Evolutionary conservation across 2,329 filamentous ascomycete species (phyloP).

Genomic region (Phialophora expanda): DNA sequence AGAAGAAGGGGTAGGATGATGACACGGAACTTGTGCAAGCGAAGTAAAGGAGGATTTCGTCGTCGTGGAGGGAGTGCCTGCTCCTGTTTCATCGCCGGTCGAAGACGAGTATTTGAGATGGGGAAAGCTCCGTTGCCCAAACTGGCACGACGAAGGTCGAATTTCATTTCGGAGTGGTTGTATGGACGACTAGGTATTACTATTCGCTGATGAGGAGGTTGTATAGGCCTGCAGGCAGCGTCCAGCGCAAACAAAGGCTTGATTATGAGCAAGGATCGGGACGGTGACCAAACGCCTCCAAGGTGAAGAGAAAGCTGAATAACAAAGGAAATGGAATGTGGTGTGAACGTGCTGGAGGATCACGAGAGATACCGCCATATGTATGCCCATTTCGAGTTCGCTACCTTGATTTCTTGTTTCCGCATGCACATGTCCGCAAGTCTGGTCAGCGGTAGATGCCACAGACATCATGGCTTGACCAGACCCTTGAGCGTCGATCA

Average conservation of each 20-base stretch:
- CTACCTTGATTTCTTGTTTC: conserved; percentile 14
- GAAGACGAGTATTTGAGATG: conserved; percentile 25
- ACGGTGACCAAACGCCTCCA: neutral
- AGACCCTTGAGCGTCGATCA: conserved; percentile 5
- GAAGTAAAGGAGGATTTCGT: conserved; percentile 21
- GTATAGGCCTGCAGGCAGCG: conserved; percentile 10
- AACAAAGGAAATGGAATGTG: conserved; percentile 12
- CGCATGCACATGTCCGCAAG: conserved; percentile 5
- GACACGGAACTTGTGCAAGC: conserved; percentile 31
- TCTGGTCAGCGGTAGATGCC: conserved; percentile 33
- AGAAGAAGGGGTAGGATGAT: conserved; percentile 33
- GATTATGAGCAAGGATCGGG: neutral
- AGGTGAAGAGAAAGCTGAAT: neutral
- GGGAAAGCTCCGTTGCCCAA: conserved; percentile 25
- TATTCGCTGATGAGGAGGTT: neutral
- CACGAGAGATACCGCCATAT: conserved; percentile 17
- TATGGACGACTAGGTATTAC: conserved; percentile 19
- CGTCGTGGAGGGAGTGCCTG: conserved; percentile 15
- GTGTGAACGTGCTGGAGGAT: neutral
- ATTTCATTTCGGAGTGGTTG: conserved; percentile 21
- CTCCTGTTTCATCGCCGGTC: conserved; percentile 4
- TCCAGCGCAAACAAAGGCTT: conserved; percentile 24
- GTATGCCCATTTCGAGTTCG: conserved; percentile 8
- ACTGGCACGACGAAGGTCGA: conserved; percentile 26
- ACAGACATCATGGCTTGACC: conserved; percentile 29